Evolutionary conservation across 1,284 basidiomycete species (phyloP), one percentile per base, ranked within the genome.

Genomic region (Mrakiaceae sp.): DNA sequence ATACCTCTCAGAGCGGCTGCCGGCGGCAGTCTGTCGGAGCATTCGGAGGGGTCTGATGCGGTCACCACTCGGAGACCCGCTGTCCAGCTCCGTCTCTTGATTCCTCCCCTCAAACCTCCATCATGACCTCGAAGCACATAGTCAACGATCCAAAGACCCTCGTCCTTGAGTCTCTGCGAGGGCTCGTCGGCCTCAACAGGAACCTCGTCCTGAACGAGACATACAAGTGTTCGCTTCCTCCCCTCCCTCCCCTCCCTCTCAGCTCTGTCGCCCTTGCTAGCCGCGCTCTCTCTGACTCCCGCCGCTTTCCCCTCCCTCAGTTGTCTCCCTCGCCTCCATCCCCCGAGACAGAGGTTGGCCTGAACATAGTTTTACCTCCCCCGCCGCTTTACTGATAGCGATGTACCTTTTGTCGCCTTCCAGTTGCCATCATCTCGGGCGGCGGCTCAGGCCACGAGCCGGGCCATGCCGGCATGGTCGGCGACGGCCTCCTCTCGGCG

Each of bases 111-210:
- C 44, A 49, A 12, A 16, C 12, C n/a, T 14, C 53, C 10, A 49
- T 7, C 11, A 48, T 49, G 53, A 40, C 39, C 54, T 48, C 49
- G 4, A 91, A 91, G 71, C 90, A 92, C 77, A 83, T 92, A 69
- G 68, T 88, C 64, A 90, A 90, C 73, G 74, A 80, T 4, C 79
- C 88, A 3, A 77, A 83, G 53, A 79, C 82, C 5, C 81, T 92
- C 54, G 89, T 92, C 39, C 73, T 84, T 56, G 87, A 93, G 71
- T 85, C 88, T 0, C 81, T 94, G 49, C 77, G 80, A 67, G 90
- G 90, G 4, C 78, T 94, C 40, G 83, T 83, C 66, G 79, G 80
- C 2, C 71, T 87, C 62, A 92, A 93, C 73, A 85, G 88, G 0
- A 77, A 81, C 55, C 76, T 92, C 64, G 78, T 81, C 40, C 77